Base-by-base conservation (phyloP, 352 stramenopile genomes). In the Pythium insidiosum region DNA sequence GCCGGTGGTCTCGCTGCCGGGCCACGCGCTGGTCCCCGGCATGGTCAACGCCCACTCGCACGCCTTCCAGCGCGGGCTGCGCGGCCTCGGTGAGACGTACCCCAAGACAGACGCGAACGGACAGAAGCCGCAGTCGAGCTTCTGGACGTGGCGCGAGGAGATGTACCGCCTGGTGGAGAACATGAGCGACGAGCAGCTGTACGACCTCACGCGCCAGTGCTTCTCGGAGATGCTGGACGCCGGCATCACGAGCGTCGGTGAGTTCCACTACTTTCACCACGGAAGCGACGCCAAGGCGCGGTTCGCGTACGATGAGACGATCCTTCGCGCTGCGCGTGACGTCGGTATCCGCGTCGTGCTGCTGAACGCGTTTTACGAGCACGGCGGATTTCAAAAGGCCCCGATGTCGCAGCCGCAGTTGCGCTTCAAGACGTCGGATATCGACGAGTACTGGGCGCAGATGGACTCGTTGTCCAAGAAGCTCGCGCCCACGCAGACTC, bases 11-110 rank as follows among this genome's bases (percentile, higher is more conserved):
- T n/a, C n/a, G n/a, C 56, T 85, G 10, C 63, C 66, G 2, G 70
- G 76, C 0, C 61, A 66, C 22, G 71, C 73, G 26, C 57, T 88
- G 25, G 31, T 86, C 15, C 73, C 73, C 0, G 76, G 76, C 1
- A 84, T 88, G 73, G 73, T 88, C 16, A 88, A 88, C 54, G 71
- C 73, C n/a, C 76, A 88, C 63, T 86, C 73, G 56, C 76, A 88
- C 38, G 76, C 76, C 29, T 88, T 86, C 53, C 76, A 88, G 57
- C 73, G 73, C 21, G 73, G 71, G 2, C 57, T 86, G 44, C 71
- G 76, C 15, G 73, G 76, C 0, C 71, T 86, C n/a, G 76, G 76
- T 21, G 76, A 88, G 65, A 80, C 67, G 55, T 86, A 88, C 48
- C 60, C 72, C 7, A 80, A 80, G 48, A 45, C 38, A 15, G 43